Percentiles rank a stretch among this genome's conserved stretches.
phyloP scores from a whole-genome alignment of 495 filamentous ascomycete species.

The Penicillium daleae region DNA sequence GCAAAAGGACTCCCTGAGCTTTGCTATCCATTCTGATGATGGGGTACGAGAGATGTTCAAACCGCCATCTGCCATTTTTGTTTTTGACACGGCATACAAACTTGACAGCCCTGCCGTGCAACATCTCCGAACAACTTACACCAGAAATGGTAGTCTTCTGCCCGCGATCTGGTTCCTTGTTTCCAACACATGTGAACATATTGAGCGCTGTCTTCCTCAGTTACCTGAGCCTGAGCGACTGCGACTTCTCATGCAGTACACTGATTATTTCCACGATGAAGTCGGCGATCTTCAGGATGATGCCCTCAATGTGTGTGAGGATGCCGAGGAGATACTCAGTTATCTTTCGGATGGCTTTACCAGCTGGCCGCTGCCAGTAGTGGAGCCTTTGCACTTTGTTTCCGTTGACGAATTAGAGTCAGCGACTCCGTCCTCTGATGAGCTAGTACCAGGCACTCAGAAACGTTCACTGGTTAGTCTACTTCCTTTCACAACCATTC shows the following conservation, averaged over 20 bases:
- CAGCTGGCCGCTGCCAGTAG: slow-evolving; percentile 47
- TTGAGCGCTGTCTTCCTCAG: slow-evolving; percentile 55
- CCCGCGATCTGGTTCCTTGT: slow-evolving; percentile 59
- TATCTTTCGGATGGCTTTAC: slow-evolving; percentile 41
- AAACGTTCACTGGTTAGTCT: slow-evolving; percentile 45
- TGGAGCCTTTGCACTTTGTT: slow-evolving; percentile 44
- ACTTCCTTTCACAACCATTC: not conserved
- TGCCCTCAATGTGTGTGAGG: slow-evolving; percentile 47
- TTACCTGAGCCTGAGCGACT: slow-evolving; percentile 43
- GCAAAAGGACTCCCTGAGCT: slow-evolving; percentile 44
- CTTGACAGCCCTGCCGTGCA: slow-evolving; percentile 44
- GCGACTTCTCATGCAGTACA: slow-evolving; percentile 43
- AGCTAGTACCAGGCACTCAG: slow-evolving; percentile 20
- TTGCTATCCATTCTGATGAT: slow-evolving; percentile 53
- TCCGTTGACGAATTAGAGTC: slow-evolving; percentile 31
- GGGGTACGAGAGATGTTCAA: slow-evolving; percentile 43
- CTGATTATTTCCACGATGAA: slow-evolving; percentile 43
- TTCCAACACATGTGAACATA: slow-evolving; percentile 59
- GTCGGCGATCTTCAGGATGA: slow-evolving; percentile 55
- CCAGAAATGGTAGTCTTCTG: slow-evolving; percentile 44
- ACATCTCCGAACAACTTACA: slow-evolving; percentile 47
- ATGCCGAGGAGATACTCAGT: slow-evolving; percentile 49
- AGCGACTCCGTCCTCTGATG: slow-evolving; percentile 26
- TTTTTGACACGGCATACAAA: slow-evolving; percentile 54
- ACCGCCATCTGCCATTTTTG: slow-evolving; percentile 54